phyloP scores from a whole-genome alignment of 257 asterid genomes.

The Scutellaria galericulata region DNA sequence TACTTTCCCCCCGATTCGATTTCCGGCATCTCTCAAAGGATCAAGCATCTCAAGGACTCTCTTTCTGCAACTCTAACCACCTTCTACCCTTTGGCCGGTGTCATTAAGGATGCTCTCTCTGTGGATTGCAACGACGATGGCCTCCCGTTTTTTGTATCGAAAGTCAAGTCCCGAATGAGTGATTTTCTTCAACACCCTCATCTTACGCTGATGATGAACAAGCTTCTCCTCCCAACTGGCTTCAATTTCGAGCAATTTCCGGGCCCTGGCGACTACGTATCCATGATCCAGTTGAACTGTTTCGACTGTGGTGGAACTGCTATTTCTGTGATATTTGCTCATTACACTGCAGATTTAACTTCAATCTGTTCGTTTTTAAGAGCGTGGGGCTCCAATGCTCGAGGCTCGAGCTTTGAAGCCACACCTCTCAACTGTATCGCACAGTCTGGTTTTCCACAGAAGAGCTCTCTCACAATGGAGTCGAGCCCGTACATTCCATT shows the following conservation, averaged over 20 bases:
- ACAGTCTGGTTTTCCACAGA: slow-evolving; percentile 9
- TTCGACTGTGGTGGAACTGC: slow-evolving; percentile 36
- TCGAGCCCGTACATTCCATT: not conserved
- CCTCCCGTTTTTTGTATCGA: slow-evolving; percentile 17
- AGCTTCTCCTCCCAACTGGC: not conserved
- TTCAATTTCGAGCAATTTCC: not conserved
- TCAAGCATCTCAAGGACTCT: slow-evolving; percentile 20
- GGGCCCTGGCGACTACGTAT: not conserved
- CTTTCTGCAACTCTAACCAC: slow-evolving; percentile 12
- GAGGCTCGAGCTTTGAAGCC: not conserved
- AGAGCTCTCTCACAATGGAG: not conserved
- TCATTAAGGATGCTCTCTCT: slow-evolving; percentile 17
- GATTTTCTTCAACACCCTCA: slow-evolving; percentile 25
- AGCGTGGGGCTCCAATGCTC: slow-evolving; percentile 16
- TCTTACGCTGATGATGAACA: not conserved
- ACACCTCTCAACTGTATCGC: not conserved
- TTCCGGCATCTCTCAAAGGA: not conserved
- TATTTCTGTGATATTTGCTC: slow-evolving; percentile 22
- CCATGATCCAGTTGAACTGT: slow-evolving; percentile 28
- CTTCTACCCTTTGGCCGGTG: slow-evolving; percentile 28
- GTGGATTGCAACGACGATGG: slow-evolving; percentile 30
- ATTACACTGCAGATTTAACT: slow-evolving; percentile 8
- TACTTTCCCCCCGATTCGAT: not conserved
- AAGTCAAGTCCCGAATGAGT: not conserved
- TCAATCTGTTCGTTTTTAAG: slow-evolving; percentile 23